These are phyloP conservation scores for Pinus tabuliformis DNA, from an alignment of 75 land plant genomes.

Conservation along the genomic window DNA sequence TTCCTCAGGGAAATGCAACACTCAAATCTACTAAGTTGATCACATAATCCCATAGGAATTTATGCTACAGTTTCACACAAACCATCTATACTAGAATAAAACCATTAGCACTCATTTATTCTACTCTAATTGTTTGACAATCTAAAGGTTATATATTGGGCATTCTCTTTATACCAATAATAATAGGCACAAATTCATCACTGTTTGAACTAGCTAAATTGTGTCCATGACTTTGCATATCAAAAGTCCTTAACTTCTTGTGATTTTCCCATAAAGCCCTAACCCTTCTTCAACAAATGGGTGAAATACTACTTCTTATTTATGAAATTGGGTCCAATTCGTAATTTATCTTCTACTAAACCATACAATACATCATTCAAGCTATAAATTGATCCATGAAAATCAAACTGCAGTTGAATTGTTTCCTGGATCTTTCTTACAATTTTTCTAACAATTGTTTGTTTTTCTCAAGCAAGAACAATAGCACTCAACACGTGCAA, in stretches of 20 bases:
- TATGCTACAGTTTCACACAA: slow-evolving; percentile 81
- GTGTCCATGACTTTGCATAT: slow-evolving; percentile 62
- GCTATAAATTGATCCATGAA: too few species aligned
- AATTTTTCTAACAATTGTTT: too few species aligned
- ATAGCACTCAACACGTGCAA: too few species aligned
- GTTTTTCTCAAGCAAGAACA: too few species aligned
- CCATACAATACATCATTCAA: too few species aligned
- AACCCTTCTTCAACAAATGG: slow-evolving; percentile 57
- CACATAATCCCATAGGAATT: slow-evolving; percentile 75
- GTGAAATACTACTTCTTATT: slow-evolving; percentile 65
- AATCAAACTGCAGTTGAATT: too few species aligned
- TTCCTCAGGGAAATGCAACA: slow-evolving; percentile 23
- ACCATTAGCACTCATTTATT: slow-evolving; percentile 77
- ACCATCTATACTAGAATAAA: slow-evolving; percentile 86
- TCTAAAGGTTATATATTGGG: slow-evolving; percentile 13
- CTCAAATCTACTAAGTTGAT: slow-evolving; percentile 41
- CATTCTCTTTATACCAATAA: slow-evolving; percentile 48
- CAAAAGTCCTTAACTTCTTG: slow-evolving; percentile 71
- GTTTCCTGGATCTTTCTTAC: too few species aligned
- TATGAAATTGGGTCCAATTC: slow-evolving; percentile 39
- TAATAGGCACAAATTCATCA: slow-evolving; percentile 33
- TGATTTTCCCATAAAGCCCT: slow-evolving; percentile 62
- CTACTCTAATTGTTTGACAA: slow-evolving; percentile 19
- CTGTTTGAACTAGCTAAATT: slow-evolving; percentile 25
- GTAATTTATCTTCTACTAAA: too few species aligned